Conservation (phyloP, 177 flowering plant species). For the Telopea speciosissima region DNA sequence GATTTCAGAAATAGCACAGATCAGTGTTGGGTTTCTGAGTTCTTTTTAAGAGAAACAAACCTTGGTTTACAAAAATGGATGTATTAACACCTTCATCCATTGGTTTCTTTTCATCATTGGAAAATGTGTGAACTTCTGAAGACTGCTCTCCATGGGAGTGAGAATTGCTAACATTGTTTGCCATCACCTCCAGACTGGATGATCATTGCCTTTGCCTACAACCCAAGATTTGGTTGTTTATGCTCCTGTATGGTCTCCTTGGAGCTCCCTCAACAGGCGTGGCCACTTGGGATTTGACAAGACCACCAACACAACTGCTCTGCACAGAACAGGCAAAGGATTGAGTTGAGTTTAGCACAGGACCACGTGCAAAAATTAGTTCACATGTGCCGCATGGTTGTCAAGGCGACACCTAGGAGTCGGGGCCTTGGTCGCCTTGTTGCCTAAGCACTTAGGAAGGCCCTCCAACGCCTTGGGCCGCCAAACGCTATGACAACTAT, state of each 20-base stretch:
- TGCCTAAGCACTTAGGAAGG: no score
- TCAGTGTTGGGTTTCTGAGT: not conserved
- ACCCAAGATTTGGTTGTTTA: not conserved
- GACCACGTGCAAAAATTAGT: not conserved
- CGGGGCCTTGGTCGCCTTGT: no score
- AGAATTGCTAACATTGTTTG: conserved; percentile 11
- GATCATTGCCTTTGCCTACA: conserved; percentile 11
- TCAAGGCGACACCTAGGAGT: no score
- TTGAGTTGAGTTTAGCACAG: not conserved
- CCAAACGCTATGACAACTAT: no score
- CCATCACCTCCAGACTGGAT: conserved; percentile 16
- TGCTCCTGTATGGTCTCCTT: not conserved
- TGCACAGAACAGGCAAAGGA: not conserved
- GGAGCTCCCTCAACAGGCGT: not conserved
- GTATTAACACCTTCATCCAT: conserved; percentile 7
- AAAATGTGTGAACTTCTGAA: conserved; percentile 1
- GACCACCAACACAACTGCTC: conserved; percentile 4
- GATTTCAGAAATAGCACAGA: not conserved
- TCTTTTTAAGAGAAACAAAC: conserved; percentile 8
- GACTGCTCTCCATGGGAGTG: conserved; percentile 11
- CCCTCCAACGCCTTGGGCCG: no score
- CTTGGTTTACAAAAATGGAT: conserved; percentile 18
- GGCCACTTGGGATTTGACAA: not conserved
- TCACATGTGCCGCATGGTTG: not conserved
- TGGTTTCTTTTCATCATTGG: conserved; percentile 12